Conservation (phyloP, 176 grass and related monocot species). For the Alopecurus myosuroides region DNA sequence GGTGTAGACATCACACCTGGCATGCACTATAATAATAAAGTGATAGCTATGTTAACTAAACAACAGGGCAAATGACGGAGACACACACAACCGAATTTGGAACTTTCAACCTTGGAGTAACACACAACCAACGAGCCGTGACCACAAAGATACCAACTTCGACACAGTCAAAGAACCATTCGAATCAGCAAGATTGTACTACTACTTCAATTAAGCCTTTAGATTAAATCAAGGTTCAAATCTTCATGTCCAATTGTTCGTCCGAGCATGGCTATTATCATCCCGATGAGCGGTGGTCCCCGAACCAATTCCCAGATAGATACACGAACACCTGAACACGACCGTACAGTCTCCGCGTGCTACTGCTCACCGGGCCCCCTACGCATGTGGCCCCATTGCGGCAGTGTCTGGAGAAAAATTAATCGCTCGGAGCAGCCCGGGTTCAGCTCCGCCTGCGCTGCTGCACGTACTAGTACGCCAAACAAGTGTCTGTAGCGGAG, state of each 20-base stretch:
- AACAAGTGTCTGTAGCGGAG: conserved; percentile 18
- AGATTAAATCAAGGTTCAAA: neutral
- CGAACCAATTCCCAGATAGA: neutral
- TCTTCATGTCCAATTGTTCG: neutral
- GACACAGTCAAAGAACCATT: neutral
- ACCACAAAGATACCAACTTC: neutral
- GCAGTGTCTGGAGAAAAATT: neutral
- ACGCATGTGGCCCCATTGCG: neutral
- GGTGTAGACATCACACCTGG: neutral
- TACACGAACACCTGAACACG: neutral
- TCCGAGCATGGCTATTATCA: neutral
- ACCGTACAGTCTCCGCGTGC: neutral
- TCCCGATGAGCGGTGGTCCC: neutral
- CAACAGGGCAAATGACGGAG: neutral
- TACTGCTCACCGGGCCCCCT: neutral
- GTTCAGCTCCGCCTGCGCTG: neutral
- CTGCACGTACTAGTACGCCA: neutral
- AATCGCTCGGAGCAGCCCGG: neutral
- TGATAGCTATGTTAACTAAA: neutral
- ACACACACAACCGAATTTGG: neutral
- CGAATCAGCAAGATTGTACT: neutral
- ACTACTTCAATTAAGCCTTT: neutral
- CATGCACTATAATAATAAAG: neutral
- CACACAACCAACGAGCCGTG: neutral
- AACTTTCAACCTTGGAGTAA: neutral